Evolutionary conservation across 441 rosid species (phyloP), one percentile per base, ranked within the genome.

Genomic region (Gossypium davidsonii): DNA sequence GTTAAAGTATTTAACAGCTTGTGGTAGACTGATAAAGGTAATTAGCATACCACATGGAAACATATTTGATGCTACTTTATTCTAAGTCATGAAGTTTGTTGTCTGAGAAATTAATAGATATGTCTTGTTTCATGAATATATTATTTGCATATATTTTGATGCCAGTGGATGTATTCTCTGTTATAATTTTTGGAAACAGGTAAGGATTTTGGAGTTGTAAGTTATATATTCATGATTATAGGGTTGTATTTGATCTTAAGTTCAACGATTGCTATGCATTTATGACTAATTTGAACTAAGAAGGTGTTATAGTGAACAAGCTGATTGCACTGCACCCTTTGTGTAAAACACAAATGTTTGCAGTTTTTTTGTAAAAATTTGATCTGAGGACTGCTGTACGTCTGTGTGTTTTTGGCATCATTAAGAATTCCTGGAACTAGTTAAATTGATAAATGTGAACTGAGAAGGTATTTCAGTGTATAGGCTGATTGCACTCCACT

Each of bases 11-110:
- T 76, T 92, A 83, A 85, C 87, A 14, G 81, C 84, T 57, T 73
- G 82, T 20, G 86, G 96, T 37, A 90, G 87, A 81, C 87, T 92
- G 62, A 56, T 85, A 67, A 94, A 94, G 96, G 97, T 94, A 83
- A 75, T 66, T 59, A 21, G 7, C 25, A 17, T 75, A 78, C 20
- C 63, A 44, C 58, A n/a, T 49, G 67, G 17, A 31, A 52, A 69
- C 28, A 52, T 31, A 31, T 52, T 11, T 2, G 61, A 53, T 52
- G 61, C 49, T 52, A 17, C 18, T 18, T 28, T 7, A 17, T 68
- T 52, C 46, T 11, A 17, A 51, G 28, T 49, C 48, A 31, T 31
- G 62, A 52, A 10, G 49, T 34, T 28, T 69, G 31, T 12, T 3
- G 1, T 5, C 15, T 10, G 49, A 49, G 44, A 49, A 67, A 26